Evolutionary conservation across 208 protist species (phyloP), one percentile per base, ranked within the genome.

Genomic region (Zelonia costaricensis): DNA sequence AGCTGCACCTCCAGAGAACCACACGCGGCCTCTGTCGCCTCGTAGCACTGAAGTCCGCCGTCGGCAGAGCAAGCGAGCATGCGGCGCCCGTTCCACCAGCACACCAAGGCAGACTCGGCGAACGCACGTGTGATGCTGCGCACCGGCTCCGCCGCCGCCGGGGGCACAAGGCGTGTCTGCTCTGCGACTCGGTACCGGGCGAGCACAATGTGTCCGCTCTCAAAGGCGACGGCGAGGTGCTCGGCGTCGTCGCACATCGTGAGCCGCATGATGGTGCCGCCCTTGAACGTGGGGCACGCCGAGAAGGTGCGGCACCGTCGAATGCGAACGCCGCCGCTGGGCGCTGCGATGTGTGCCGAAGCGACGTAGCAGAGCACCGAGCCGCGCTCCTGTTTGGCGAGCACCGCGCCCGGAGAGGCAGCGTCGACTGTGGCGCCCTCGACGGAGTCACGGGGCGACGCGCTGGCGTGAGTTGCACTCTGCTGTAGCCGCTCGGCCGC

Each of bases 261-360:
- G 25, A 91, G 65, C 25, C 76, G 73, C 88, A 94, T 92, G n/a
- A 92, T 85, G 0, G 47, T 78, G n/a, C 88, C 88, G 31, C 78
- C 79, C 51, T 94, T 89, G 35, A 87, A 74, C n/a, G 30, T 52
- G 16, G 45, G 56, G 49, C 73, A 72, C 1, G 69, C 64, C 30
- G 77, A 79, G 48, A 87, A 92, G 38, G 62, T 69, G 43, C 64
- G 47, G 5, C 64, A 33, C 33, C 55, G 69, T 0, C 43, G 25
- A 28, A 85, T n/a, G 22, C 52, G 66, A 25, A 73, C 55, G 30
- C 55, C n/a, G n/a, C n/a, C 55, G 35, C 58, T 44, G 9, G 35
- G 40, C 12, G 22, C 4, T 15, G 44, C 35, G 0, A 51, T 61
- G 20, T 51, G 51, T 27, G 23, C 43, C 8, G 66, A 52, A 4